Evolutionary conservation across 2,329 filamentous ascomycete species (phyloP), one percentile per base, ranked within the genome.

Genomic region (Penicillium sp.): DNA sequence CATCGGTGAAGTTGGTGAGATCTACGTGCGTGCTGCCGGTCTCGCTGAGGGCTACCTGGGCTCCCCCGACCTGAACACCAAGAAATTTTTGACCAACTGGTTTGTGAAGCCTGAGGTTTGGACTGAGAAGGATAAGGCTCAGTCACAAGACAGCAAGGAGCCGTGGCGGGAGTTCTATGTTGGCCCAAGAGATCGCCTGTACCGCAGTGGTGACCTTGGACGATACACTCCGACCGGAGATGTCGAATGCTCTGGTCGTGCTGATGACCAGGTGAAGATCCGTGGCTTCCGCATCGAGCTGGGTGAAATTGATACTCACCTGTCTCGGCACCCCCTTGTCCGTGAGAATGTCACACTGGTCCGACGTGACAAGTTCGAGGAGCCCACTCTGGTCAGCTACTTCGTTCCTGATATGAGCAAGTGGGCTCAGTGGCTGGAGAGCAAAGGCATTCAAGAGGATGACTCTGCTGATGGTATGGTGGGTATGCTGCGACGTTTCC

Each of bases 201-300:
- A 99, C 75, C 80, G 90, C 21, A 95, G 88, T 39, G 95, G 93
- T 26, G 93, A 98, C 72, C 78, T 99, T 3, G 93, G 93, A 3
- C 81, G 87, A 56, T 93, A 90, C 69, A 84, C 86, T 51, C 80
- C 82, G 2, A 82, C 86, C 45, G 91, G 90, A 35, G 87, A 88
- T 62, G 88, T 91, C 11, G 89, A 90, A 68, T 90, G 87, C 69
- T 88, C 89, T 10, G 93, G 93, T 22, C 84, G 95, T 57, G 87
- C 87, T 24, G 93, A 98, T 69, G 84, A 89, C 64, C 93, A 98
- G 72, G 90, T 97, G 78, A 99, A 98, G 81, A 93, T 98, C 63
- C 89, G 95, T 58, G 93, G 93, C 1, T 98, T 97, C 82, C 84
- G 93, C 59, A 96, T 99, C 65, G 95, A 99, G 77, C 86, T 98